Base-by-base conservation (phyloP, 345 rosid genomes). In the Trapa incisa region DNA sequence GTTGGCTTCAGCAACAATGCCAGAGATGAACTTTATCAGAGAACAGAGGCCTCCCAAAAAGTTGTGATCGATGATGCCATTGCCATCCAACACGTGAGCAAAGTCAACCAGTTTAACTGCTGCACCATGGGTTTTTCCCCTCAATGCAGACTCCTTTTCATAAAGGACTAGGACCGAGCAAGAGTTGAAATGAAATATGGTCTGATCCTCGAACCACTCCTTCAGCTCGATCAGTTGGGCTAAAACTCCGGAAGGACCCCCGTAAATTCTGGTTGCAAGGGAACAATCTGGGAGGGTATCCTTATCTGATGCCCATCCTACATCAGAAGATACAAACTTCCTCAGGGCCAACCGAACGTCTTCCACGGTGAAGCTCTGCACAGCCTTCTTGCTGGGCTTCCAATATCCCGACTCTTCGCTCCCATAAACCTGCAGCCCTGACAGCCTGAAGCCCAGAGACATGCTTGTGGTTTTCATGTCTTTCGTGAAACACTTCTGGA, bases 11-110 rank as follows among this genome's bases (percentile, higher is more conserved):
- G 80, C 73, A 57, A 84, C 80, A 67, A 87, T 79, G 74, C 84
- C 89, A 16, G 90, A 88, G 68, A 94, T 71, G 69, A 89, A 80
- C 76, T 89, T 89, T 64, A 91, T 91, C 65, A 91, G 76, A 64
- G 97, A 94, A 77, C 96, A 91, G 33, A 91, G 87, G 47, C 97
- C 97, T 42, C 99, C 99, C 75, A 91, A 72, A 85, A 90, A 91
- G 80, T 94, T 94, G 73, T 91, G 97, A 82, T 94, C 96, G 33
- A 94, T 89, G 68, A 87, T 82, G 32, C 90, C 99, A n/a, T 64
- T 73, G 47, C 89, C 96, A 66, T 91, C 99, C 69, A 73, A 39
- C 64, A 87, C 93, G 77, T 94, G 99, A 67, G 99, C 96, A 72
- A 94, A 94, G 83, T 94, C 99, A 43, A 94, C 77, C 48, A 95